These are phyloP conservation scores for Firmiana major DNA, from an alignment of 345 rosid species.

Conservation along the genomic window DNA sequence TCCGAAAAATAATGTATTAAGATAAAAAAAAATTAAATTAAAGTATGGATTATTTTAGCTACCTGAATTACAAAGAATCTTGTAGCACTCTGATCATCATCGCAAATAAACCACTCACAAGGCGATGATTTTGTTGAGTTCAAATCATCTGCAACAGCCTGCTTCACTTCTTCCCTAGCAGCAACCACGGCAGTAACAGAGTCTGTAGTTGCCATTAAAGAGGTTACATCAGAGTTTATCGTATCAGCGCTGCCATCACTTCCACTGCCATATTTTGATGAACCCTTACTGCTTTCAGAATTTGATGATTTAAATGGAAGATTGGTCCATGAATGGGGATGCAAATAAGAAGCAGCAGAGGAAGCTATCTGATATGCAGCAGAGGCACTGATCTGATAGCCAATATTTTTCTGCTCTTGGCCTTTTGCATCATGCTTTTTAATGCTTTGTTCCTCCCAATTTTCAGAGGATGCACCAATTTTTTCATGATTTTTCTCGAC, in stretches of 20 bases:
- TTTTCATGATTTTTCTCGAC: slow-evolving; percentile 26
- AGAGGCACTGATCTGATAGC: slow-evolving; percentile 48
- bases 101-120: slow-evolving; percentile 96
- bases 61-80: slow-evolving; percentile 96
- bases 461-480: slow-evolving; percentile 32
- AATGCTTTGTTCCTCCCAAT: slow-evolving; percentile 32
- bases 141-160: slow-evolving; percentile 92
- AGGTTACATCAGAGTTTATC: slow-evolving; percentile 49
- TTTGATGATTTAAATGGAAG: slow-evolving; percentile 53
- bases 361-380: slow-evolving; percentile 79
- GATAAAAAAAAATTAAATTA: neutral
- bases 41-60: neutral
- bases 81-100: slow-evolving; percentile 64
- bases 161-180: slow-evolving; percentile 90
- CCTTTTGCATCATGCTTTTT: slow-evolving; percentile 23
- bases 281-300: slow-evolving; percentile 23
- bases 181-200: slow-evolving; percentile 97
- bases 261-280: slow-evolving; percentile 13
- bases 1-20: neutral
- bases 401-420: slow-evolving; percentile 32
- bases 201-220: slow-evolving; percentile 85
- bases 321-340: slow-evolving; percentile 57
- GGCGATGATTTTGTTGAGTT: slow-evolving; percentile 70
- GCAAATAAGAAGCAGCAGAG: slow-evolving; percentile 83
- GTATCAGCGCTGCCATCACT: slow-evolving; percentile 24